Conservation (phyloP, 2,329 filamentous ascomycete genomes). For the Fusarium cyanostomum region DNA sequence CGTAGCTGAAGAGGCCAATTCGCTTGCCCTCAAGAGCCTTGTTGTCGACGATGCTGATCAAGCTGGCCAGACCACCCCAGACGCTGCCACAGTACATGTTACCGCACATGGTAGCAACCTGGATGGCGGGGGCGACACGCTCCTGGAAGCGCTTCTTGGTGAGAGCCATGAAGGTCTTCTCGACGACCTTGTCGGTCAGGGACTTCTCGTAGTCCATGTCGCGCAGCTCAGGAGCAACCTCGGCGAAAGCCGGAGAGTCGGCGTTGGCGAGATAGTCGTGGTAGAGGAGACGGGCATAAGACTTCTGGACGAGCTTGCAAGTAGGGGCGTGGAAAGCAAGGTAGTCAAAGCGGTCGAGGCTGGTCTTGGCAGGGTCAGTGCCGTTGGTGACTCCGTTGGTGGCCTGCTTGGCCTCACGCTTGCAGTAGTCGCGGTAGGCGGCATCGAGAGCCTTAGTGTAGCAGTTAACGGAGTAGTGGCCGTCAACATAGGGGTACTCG, state of each 20-base stretch:
- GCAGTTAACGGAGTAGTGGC: constrained; percentile 83
- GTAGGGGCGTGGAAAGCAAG: constrained; percentile 84
- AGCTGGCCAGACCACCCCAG: constrained; percentile 77
- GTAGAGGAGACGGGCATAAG: constrained; percentile 84
- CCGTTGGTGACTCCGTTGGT: constrained; percentile 62
- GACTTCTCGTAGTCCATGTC: constrained; percentile 84
- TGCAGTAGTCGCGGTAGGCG: constrained; percentile 83
- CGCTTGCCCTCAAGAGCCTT: constrained; percentile 75
- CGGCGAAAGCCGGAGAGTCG: constrained; percentile 72
- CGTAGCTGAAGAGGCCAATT: constrained; percentile 81
- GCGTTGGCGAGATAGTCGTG: constrained; percentile 83
- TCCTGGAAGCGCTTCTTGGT: constrained; percentile 87
- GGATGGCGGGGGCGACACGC: constrained; percentile 76
- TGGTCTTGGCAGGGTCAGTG: constrained; percentile 62
- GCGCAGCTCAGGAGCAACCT: constrained; percentile 78
- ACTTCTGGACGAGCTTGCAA: constrained; percentile 89
- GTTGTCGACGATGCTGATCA: constrained; percentile 72
- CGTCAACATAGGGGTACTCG: constrained; percentile 88
- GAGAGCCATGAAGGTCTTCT: constrained; percentile 87
- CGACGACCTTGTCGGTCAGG: constrained; percentile 80
- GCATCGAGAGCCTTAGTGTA: constrained; percentile 83
- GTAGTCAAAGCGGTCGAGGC: constrained; percentile 84
- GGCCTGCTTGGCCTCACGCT: constrained; percentile 71
- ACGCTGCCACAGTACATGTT: constrained; percentile 77
- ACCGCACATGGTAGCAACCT: constrained; percentile 80